These are phyloP conservation scores for Chalciporus sphaerocephalus DNA, from an alignment of 768 basidiomycete genomes.

Conservation along the genomic window DNA sequence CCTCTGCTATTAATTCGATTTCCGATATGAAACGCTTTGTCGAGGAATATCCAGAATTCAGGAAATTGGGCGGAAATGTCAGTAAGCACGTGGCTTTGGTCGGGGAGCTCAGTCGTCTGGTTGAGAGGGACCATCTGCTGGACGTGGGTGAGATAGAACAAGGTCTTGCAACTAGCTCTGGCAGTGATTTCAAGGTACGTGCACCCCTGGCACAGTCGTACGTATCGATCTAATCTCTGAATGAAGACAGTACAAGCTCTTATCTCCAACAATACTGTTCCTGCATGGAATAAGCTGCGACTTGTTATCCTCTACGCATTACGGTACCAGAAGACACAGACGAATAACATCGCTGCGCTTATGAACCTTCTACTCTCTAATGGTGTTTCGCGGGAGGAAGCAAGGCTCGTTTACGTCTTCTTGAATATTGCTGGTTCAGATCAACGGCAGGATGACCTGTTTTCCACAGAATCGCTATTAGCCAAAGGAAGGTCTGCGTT, in stretches of 20 bases:
- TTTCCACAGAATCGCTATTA: conserved; percentile 91
- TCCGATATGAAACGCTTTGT: conserved; percentile 96
- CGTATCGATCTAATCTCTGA: neutral
- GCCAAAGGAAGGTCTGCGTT: conserved; percentile 91
- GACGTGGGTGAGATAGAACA: conserved; percentile 95
- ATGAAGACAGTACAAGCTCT: conserved; percentile 77
- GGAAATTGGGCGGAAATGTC: conserved; percentile 94
- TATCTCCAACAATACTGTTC: conserved; percentile 61
- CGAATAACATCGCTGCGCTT: conserved; percentile 73
- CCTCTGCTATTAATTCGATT: conserved; percentile 87
- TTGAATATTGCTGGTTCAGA: conserved; percentile 92
- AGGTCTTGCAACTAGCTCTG: conserved; percentile 88
- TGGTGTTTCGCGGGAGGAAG: conserved; percentile 73
- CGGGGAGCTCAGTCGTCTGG: conserved; percentile 89
- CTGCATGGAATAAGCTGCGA: conserved; percentile 80
- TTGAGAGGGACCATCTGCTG: conserved; percentile 79
- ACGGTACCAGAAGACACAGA: conserved; percentile 88
- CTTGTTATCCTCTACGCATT: conserved; percentile 90
- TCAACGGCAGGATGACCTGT: conserved; percentile 95
- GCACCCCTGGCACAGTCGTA: neutral
- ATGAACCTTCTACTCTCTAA: conserved; percentile 73
- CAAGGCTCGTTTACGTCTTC: conserved; percentile 87
- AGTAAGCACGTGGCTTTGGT: conserved; percentile 98
- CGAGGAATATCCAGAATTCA: conserved; percentile 97
- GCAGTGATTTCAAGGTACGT: conserved; percentile 80